A percentile compares a stretch with the other conserved stretches of the same genome.
Conservation (phyloP, 1,139 yeast genomes). For the Arxiozyma heterogenica region DNA sequence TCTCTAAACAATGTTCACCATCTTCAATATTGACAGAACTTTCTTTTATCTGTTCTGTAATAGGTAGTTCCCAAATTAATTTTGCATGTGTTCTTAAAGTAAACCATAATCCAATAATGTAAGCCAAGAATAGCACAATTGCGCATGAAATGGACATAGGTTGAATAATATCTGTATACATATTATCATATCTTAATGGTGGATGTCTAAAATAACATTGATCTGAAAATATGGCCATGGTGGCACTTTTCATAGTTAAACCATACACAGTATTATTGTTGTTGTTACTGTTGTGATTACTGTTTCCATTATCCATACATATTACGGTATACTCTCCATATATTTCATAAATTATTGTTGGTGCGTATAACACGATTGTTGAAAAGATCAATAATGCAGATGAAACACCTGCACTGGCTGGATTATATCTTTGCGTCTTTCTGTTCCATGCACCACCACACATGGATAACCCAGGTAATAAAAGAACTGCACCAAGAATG, state of each 20-base stretch:
- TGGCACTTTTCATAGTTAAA: constrained; percentile 33
- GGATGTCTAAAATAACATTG: constrained; percentile 78
- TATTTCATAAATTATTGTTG: constrained; percentile 81
- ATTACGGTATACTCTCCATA: constrained; percentile 79
- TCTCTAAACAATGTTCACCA: not conserved
- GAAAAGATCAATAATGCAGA: constrained; percentile 93
- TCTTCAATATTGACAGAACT: constrained; percentile 5
- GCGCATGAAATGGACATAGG: constrained; percentile 85
- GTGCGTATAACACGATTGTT: constrained; percentile 85
- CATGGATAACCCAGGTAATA: constrained; percentile 93
- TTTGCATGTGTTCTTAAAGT: constrained; percentile 95
- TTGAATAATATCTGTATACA: constrained; percentile 57
- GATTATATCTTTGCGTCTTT: constrained; percentile 91
- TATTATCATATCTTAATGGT: constrained; percentile 50
- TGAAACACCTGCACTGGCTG: constrained; percentile 93
- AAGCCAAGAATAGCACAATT: constrained; percentile 68
- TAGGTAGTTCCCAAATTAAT: constrained; percentile 80
- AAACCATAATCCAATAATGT: constrained; percentile 84
- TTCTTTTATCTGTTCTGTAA: constrained; percentile 21
- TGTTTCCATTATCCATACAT: constrained; percentile 37
- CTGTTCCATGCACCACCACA: constrained; percentile 89
- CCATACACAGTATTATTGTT: constrained; percentile 17
- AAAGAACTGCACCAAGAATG: constrained; percentile 80
- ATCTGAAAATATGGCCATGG: constrained; percentile 24
- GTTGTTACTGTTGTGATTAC: constrained; percentile 8